Base-by-base conservation (phyloP, 768 basidiomycete genomes). In the Russula emetica region DNA sequence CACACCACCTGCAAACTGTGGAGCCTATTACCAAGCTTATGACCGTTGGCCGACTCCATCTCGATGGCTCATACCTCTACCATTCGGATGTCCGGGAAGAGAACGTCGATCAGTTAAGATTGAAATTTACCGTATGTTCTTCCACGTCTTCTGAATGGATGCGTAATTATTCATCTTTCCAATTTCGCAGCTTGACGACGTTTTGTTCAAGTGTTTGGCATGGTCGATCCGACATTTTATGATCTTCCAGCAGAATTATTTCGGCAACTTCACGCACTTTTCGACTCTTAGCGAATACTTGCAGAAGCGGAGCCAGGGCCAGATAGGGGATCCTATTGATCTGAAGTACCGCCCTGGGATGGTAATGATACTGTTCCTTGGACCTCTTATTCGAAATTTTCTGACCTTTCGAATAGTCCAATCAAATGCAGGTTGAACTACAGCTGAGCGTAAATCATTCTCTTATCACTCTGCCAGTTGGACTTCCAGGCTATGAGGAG, bases 201-300 rank as follows among this genome's bases (percentile, higher is more conserved):
- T 85, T 38, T 76, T 82, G 10, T 88, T 87, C 76, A 90, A 88
- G 72, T 78, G 80, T 1, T 76, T 93, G 58, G 95, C 94, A 26
- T 97, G 95, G 95, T 85, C 86, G 2, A 82, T 95, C 64, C 85
- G 94, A 42, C 87, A 93, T 71, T 80, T 96, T 67, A 90, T 98
- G 85, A 84, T 88, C 45, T 71, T 97, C 62, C 85, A 89, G 52
- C 93, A 96, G 70, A 98, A 98, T 74, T 98, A 98, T 74, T 85
- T 98, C 55, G 96, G 96, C 13, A 81, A 84, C 5, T 98, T 97
- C 74, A 97, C 94, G 2, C 90, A 96, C 68, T 98, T 95, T 70
- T 86, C 87, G 3, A 97, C 92, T 0, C 78, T 93, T 47, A 82
- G 81, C 24, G 96, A 98, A 76, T 96, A 93, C 72, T 77, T 93